phyloP scores from a whole-genome alignment of 805 yeast genomes.

The Metschnikowia corniflorae region DNA sequence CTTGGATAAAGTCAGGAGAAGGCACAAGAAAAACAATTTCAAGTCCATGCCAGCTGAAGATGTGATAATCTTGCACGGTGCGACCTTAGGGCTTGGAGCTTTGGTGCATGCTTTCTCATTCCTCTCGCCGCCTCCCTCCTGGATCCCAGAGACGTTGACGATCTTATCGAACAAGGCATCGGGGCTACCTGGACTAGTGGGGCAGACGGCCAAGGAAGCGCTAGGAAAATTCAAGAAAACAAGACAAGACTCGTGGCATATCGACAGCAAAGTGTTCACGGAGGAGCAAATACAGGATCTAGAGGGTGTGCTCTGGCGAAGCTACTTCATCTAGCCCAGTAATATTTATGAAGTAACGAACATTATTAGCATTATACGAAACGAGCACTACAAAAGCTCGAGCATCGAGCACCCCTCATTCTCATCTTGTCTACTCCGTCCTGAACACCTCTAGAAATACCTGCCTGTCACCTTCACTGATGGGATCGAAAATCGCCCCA shows the following conservation, averaged over 20 bases:
- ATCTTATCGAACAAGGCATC: constrained; percentile 68
- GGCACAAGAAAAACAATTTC: constrained; percentile 38
- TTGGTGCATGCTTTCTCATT: constrained; percentile 88
- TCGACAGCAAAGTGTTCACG: constrained; percentile 72
- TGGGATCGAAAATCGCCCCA: constrained; percentile 13
- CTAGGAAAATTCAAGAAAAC: constrained; percentile 85
- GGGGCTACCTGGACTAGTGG: constrained; percentile 72
- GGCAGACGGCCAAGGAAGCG: constrained; percentile 76
- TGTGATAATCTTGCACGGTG: constrained; percentile 64
- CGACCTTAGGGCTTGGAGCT: constrained; percentile 85
- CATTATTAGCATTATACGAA: too few relatives aligned
- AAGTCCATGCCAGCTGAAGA: constrained; percentile 38
- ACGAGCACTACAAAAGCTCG: too few relatives aligned
- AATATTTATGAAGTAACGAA: background rate
- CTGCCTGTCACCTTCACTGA: constrained; percentile 15
- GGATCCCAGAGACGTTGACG: constrained; percentile 78
- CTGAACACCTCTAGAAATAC: constrained; percentile 8
- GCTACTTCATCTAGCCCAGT: constrained; percentile 67
- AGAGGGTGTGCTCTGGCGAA: constrained; percentile 91
- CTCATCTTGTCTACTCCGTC: too few relatives aligned
- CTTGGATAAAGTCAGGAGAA: constrained; percentile 40
- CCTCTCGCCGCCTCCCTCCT: constrained; percentile 81
- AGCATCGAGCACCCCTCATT: background rate
- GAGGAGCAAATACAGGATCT: constrained; percentile 80
- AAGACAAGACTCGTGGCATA: constrained; percentile 94